Base-by-base conservation (phyloP, 2,329 filamentous ascomycete genomes). In the Pseudonectria foliicola region DNA sequence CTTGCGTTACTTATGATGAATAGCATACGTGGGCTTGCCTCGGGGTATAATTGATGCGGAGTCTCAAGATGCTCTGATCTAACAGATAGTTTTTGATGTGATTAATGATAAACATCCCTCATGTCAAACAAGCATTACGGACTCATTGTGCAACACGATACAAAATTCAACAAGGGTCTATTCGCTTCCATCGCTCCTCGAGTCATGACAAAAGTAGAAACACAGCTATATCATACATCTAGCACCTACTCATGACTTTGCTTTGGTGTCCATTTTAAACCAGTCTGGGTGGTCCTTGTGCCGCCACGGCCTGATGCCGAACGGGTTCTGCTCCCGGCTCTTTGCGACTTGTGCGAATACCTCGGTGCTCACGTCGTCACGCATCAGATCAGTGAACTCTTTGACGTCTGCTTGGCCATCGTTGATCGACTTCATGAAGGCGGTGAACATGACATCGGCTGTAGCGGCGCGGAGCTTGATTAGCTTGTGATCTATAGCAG, bases 241-340 rank as follows among this genome's bases (percentile, higher is more conserved):
- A 31, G 3, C 34, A 39, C 30, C 35, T 15, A 36, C 38, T 30
- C 37, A 36, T 40, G 28, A 44, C 35, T 56, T 50, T 31, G 39
- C 18, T 8, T 46, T 46, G 33, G 35, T 21, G 13, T 61, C 57
- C 44, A 57, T 43, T 29, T 46, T 57, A 39, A 71, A 67, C 75
- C 77, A 82, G 42, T 75, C 65, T 3, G 77, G 74, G 37, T 80
- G 66, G 25, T 81, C 73, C 35, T 63, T 68, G 13, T 74, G 66
- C 31, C 64, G 67, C 77, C 77, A 81, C 2, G 70, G 67, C 45
- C 67, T 72, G 43, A 81, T 78, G 4, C 68, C 72, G 33, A 67
- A 63, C 0, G 73, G 70, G 28, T 77, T 71, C 26, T 70, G 66
- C 34, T 68, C 60, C 13, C 67, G 67, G 46, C 76, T 79, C 47